Conservation (phyloP, 495 filamentous ascomycete species). For the Saxophila tyrrhenica region DNA sequence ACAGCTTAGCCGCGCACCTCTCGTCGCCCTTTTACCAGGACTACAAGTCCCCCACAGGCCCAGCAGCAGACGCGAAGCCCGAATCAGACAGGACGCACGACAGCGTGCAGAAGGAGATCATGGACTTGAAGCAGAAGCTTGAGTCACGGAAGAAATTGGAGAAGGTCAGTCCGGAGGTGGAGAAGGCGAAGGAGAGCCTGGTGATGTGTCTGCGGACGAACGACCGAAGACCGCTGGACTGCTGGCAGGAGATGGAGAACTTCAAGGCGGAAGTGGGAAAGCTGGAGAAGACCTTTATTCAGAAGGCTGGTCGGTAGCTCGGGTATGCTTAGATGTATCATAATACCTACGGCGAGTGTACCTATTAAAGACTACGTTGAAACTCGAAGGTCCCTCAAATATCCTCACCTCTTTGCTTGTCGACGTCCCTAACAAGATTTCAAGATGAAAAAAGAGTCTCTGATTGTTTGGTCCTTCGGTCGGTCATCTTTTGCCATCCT, state of each 20-base stretch:
- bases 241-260: conserved; percentile 83
- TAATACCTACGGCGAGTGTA: not conserved
- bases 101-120: conserved; percentile 54
- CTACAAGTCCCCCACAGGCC: conserved; percentile 14
- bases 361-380: no score
- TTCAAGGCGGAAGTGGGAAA: conserved; percentile 80
- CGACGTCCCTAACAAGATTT: no score
- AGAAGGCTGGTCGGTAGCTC: conserved; percentile 46
- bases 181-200: conserved; percentile 64
- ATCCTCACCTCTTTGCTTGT: no score
- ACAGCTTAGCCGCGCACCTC: conserved; percentile 25
- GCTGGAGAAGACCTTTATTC: conserved; percentile 77
- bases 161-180: conserved; percentile 52
- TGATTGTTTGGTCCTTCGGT: no score
- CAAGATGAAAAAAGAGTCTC: no score
- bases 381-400: no score
- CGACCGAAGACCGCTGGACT: conserved; percentile 84
- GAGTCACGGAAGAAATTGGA: conserved; percentile 62
- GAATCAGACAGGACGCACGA: conserved; percentile 25
- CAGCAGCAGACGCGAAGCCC: not conserved
- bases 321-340: not conserved
- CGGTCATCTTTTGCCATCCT: no score
- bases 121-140: conserved; percentile 60
- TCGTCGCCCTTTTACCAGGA: conserved; percentile 31
- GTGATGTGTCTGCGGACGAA: conserved; percentile 73